Conservation (phyloP, 163 green algal genomes). For the Scenedesmus sp. region DNA sequence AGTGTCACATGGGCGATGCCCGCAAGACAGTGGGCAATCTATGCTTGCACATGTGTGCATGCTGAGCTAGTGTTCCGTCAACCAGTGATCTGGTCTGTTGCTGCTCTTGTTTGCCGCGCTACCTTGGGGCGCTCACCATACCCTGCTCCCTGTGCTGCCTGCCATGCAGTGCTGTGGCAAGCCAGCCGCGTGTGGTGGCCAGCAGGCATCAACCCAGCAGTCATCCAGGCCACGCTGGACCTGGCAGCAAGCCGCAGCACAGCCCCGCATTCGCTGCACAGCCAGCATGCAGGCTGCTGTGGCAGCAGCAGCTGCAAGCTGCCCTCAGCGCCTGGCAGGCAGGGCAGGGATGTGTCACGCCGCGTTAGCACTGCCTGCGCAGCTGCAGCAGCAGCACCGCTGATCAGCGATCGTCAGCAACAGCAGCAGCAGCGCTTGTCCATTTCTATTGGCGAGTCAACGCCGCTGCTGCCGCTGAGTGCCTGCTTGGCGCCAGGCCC, state of each 20-base stretch:
- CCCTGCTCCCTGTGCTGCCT: not conserved
- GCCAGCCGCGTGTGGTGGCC: conserved; percentile 43
- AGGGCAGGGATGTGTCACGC: not conserved
- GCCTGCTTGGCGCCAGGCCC: not conserved
- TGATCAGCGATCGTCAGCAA: not conserved
- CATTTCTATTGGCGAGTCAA: not conserved
- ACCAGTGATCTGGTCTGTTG: not conserved
- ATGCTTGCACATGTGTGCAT: too few relatives aligned
- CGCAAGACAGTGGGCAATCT: too few relatives aligned
- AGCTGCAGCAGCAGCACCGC: not conserved
- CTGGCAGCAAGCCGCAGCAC: not conserved
- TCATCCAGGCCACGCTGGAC: not conserved
- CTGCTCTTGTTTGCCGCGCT: not conserved
- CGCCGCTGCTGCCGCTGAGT: conserved; percentile 3
- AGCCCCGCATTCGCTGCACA: not conserved
- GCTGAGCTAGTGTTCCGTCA: too few relatives aligned
- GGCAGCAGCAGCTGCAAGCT: conserved; percentile 23
- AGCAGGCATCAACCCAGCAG: conserved; percentile 23
- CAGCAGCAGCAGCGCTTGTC: conserved; percentile 16
- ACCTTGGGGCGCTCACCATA: not conserved
- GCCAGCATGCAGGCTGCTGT: not conserved
- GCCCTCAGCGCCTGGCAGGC: not conserved
- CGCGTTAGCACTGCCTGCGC: not conserved
- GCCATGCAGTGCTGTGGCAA: conserved; percentile 28
- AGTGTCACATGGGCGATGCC: too few relatives aligned